These are phyloP conservation scores for Camelina sativa DNA, from an alignment of 345 rosid genomes.

Conservation along the genomic window DNA sequence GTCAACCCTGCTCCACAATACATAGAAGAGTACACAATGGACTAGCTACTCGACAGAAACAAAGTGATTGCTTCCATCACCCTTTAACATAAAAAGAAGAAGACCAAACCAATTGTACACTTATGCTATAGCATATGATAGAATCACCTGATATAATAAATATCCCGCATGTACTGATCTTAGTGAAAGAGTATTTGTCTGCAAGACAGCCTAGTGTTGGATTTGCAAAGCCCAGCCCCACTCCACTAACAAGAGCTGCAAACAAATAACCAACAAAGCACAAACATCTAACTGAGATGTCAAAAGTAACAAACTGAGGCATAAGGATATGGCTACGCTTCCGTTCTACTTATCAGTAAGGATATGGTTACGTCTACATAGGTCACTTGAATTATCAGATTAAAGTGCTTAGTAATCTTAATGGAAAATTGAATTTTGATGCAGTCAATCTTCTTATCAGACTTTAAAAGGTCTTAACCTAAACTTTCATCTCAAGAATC, in stretches of 20 bases:
- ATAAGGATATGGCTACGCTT: neutral
- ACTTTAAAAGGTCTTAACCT: neutral
- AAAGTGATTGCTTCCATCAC: conserved; percentile 12
- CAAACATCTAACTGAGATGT: conserved; percentile 11
- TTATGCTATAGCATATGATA: conserved; percentile 14
- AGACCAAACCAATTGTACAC: neutral
- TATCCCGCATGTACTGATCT: conserved; percentile 74
- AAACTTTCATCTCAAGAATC: neutral
- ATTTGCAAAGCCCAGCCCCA: conserved; percentile 78
- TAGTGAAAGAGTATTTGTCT: conserved; percentile 70
- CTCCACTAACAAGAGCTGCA: conserved; percentile 86
- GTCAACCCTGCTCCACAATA: conserved; percentile 65
- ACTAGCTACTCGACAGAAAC: conserved; percentile 1
- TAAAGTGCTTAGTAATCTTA: neutral
- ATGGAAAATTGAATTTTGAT: neutral
- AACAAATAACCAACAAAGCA: conserved; percentile 21
- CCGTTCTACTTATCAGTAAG: neutral
- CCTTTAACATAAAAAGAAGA: neutral
- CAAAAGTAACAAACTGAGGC: neutral
- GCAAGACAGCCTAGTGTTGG: conserved; percentile 89
- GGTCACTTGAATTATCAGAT: neutral
- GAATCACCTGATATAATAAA: conserved; percentile 78
- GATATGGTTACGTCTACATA: neutral
- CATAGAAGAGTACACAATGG: conserved; percentile 3
- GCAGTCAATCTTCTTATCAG: neutral